Evolutionary conservation across 805 yeast genomes (phyloP), one percentile per base, ranked within the genome.

Genomic region (Kuraishia capsulata): DNA sequence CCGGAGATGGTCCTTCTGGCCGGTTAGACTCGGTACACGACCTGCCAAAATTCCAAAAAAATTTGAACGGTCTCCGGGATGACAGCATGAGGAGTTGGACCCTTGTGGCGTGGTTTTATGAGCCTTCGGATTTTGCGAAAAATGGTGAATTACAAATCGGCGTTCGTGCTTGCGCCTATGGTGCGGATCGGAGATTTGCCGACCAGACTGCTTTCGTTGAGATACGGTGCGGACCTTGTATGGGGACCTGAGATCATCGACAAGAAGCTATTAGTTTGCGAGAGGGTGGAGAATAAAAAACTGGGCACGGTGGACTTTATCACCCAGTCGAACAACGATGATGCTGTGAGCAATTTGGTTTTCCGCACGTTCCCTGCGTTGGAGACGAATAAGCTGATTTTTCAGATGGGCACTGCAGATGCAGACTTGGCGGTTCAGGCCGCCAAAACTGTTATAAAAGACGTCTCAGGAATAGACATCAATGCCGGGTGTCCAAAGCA

Each of bases 401-500:
- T 92, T 53, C 98, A 92, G 60, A 67, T 92, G 64, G 98, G 98
- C 13, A 81, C 96, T 0, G 71, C 96, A 0, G 71, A 78, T 44
- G 78, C 97, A 1, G 81, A 76, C 0, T 59, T 88, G 17, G 98
- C 98, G 0, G 95, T 88, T 1, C 65, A 81, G 43, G 98, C 97
- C 1, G 97, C 95, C 0, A 62, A 71, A 38, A 68, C 80, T 32
- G 84, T 92, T 3, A 86, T 89, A 6, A 53, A 67, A 1, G 97
- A 92, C 57, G 97, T 92, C 3, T 88, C 77, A 45, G 97, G 95
- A 6, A 82, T 92, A 4, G 98, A 92, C 55, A 70, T 92, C 41
- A 92, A 92, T 57, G 87, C 96, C 21, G 98, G 98, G 4, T 92
- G 98, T 61, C 98, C 98, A 3, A 92, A 90, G 56, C 97, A 88